Conservation (phyloP, 352 stramenopile genomes). For the Phytophthora cryptogea region DNA sequence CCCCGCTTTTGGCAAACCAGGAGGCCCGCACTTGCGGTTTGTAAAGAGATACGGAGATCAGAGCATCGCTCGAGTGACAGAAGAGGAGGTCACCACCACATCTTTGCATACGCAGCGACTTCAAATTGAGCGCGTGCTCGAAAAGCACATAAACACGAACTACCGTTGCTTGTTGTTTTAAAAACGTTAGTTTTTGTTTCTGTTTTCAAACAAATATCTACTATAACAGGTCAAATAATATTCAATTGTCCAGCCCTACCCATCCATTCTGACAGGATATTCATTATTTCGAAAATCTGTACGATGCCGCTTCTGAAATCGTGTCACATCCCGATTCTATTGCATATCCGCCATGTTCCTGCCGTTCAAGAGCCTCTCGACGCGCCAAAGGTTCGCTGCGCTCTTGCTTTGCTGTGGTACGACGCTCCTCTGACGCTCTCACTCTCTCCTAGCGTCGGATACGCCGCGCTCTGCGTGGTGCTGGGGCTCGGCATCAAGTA, state of each 20-base stretch:
- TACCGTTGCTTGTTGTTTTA: neutral
- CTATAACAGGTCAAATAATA: too few relatives aligned
- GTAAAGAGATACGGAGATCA: constrained; percentile 23
- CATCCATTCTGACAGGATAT: too few relatives aligned
- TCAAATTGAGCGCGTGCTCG: constrained; percentile 3
- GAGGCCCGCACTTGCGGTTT: neutral
- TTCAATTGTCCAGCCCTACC: too few relatives aligned
- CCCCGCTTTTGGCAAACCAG: neutral
- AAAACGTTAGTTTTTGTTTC: too few relatives aligned
- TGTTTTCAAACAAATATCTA: too few relatives aligned
- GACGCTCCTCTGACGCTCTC: neutral
- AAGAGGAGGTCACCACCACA: constrained; percentile 4
- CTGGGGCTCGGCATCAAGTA: constrained; percentile 72
- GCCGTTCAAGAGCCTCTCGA: constrained; percentile 67
- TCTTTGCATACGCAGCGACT: constrained; percentile 24
- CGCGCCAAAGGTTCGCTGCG: constrained; percentile 50
- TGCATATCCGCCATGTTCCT: constrained; percentile 46
- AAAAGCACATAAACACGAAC: constrained; percentile 11
- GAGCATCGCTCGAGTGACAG: neutral
- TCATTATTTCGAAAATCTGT: too few relatives aligned
- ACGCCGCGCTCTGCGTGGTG: constrained; percentile 63
- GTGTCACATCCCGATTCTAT: neutral
- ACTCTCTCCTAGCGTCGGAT: constrained; percentile 44
- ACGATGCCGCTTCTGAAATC: neutral
- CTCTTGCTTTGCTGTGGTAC: too few relatives aligned